phyloP scores from a whole-genome alignment of 208 protist genomes.

The Wallacemonas rigidus region DNA sequence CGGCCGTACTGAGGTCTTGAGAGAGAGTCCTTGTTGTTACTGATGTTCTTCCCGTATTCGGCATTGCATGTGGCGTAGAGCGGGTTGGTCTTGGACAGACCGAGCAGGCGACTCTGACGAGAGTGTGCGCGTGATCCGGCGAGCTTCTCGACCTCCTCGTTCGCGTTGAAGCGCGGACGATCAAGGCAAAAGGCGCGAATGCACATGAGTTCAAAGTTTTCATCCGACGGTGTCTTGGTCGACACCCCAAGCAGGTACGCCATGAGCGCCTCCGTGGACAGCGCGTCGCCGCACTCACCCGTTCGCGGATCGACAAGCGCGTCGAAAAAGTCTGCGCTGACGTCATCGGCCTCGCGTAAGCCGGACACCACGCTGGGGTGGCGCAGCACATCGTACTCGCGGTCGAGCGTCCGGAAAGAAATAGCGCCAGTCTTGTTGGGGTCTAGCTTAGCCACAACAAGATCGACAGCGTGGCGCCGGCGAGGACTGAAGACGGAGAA shows the following conservation, averaged over 20 bases:
- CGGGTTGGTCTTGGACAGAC: slow-evolving; percentile 50
- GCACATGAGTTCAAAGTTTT: slow-evolving; percentile 83
- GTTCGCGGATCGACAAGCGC: slow-evolving; percentile 38
- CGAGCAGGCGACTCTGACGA: slow-evolving; percentile 51
- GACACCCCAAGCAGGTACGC: slow-evolving; percentile 77
- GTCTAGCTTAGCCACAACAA: slow-evolving; percentile 67
- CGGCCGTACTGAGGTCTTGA: slow-evolving; percentile 40
- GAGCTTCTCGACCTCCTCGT: slow-evolving; percentile 37
- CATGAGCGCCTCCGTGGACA: slow-evolving; percentile 65
- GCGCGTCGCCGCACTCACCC: slow-evolving; percentile 23
- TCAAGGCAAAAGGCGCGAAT: slow-evolving; percentile 86
- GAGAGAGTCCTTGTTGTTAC: slow-evolving; percentile 17
- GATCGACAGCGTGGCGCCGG: slow-evolving; percentile 59
- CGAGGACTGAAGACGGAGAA: slow-evolving; percentile 46
- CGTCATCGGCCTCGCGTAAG: slow-evolving; percentile 40
- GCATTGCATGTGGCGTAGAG: slow-evolving; percentile 70
- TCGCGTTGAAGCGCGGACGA: slow-evolving; percentile 47
- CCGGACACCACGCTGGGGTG: slow-evolving; percentile 65
- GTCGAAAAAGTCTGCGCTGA: slow-evolving; percentile 54
- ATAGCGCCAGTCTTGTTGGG: slow-evolving; percentile 50
- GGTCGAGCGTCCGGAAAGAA: slow-evolving; percentile 35
- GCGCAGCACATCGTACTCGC: slow-evolving; percentile 72
- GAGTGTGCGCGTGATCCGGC: slow-evolving; percentile 38
- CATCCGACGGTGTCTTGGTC: slow-evolving; percentile 44
- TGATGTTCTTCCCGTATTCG: slow-evolving; percentile 68